Base-by-base conservation (phyloP, 2,329 filamentous ascomycete genomes). In the Colletotrichum tofieldiae region DNA sequence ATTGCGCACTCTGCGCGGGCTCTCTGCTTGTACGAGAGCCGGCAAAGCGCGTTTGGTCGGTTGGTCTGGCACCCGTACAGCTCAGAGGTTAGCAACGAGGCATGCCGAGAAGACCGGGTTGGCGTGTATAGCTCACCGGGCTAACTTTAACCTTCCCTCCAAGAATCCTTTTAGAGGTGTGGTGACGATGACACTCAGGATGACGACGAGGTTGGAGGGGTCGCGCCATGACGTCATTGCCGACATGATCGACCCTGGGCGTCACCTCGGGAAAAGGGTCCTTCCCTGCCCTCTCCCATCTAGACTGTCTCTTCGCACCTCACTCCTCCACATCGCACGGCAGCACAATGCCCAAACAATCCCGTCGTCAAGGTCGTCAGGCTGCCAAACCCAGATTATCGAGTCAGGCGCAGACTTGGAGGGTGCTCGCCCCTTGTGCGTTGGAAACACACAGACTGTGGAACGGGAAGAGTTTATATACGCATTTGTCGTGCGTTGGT, bases 221-320 rank as follows among this genome's bases (percentile, higher is more conserved):
- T 56, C 37, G 49, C 45, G 52, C 73, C 37, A 67, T 73, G 73
- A 74, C 69, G 72, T 74, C 73, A 74, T 71, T 18, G n/a, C 51
- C 43, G n/a, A 52, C 52, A 32, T 47, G 45, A 16, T 60, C 54
- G 14, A 20, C 20, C 51, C 43, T 29, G 35, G 59, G 41, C 68
- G 23, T 62, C 58, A 71, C 26, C 52, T 51, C 16, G 45, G 54
- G 59, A 39, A 69, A 69, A 65, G 51, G 39, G 52, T 49, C 37
- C 45, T 45, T 45, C 45, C 52, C 65, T 47, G 45, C 69, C 68
- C 51, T 52, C 43, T 12, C 9, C 29, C 8, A 9, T 14, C 20
- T 14, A 9, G 20, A 2, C 16, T 8, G 43, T 23, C 11, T 47
- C 32, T 11, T 14, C 9, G 4, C 18, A 8, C 41, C 26, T 26